phyloP scores from a whole-genome alignment of 345 rosid species.

The Hirschfeldia incana region DNA sequence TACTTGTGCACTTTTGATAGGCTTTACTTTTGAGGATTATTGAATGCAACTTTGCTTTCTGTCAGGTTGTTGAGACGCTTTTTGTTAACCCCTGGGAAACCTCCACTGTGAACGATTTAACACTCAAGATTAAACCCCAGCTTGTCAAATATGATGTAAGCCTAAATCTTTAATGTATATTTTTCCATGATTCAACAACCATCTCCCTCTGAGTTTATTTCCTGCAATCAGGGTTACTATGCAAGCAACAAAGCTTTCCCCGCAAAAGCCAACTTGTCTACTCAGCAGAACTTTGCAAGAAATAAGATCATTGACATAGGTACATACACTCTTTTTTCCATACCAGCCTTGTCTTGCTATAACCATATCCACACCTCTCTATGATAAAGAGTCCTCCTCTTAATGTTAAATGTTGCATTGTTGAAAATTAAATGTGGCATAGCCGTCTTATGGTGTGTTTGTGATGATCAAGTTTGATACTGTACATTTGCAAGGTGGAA shows the following conservation, averaged over 20 bases:
- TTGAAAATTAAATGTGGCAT: background rate
- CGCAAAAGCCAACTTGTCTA: conserved; percentile 61
- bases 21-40: background rate
- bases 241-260: conserved; percentile 60
- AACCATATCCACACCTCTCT: too few species aligned
- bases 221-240: conserved; percentile 70
- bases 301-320: conserved; percentile 84
- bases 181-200: conserved; percentile 7
- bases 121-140: conserved; percentile 54
- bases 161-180: background rate
- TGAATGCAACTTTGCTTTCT: background rate
- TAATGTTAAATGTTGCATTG: conserved; percentile 4
- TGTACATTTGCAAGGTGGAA: conserved; percentile 62
- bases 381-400: background rate
- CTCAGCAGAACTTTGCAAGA: conserved; percentile 63
- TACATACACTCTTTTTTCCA: conserved; percentile 38
- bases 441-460: background rate
- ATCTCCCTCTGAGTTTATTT: conserved; percentile 12
- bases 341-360: background rate
- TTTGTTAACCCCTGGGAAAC: conserved; percentile 70
- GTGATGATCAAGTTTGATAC: background rate
- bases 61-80: conserved; percentile 50
- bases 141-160: conserved; percentile 66
- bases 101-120: conserved; percentile 50
- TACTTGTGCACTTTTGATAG: background rate